Conservation (phyloP, 345 rosid genomes). For the Melaleuca alternifolia region DNA sequence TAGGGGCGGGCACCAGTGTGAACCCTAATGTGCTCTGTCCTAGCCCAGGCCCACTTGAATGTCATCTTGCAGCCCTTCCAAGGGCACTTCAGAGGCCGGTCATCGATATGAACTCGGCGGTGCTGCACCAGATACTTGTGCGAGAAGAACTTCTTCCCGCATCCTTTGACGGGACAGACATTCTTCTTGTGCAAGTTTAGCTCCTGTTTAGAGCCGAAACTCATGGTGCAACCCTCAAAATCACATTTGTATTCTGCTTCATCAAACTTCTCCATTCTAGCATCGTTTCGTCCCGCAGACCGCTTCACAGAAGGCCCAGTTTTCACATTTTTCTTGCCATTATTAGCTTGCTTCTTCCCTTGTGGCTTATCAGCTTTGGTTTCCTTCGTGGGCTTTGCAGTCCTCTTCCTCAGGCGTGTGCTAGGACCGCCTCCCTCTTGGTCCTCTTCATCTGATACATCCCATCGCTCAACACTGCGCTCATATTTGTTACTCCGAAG, state of each 20-base stretch:
- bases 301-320: neutral
- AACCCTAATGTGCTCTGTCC: constrained; percentile 91
- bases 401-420: constrained; percentile 67
- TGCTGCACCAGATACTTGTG: constrained; percentile 97
- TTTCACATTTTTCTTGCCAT: constrained; percentile 32
- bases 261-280: constrained; percentile 21
- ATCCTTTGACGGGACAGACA: constrained; percentile 80
- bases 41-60: constrained; percentile 99
- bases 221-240: constrained; percentile 87
- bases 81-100: constrained; percentile 97
- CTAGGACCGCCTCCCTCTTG: constrained; percentile 57
- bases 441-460: constrained; percentile 18
- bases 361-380: constrained; percentile 21
- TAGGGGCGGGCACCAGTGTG: constrained; percentile 98
- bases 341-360: constrained; percentile 31
- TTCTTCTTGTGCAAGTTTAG: constrained; percentile 69
- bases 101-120: constrained; percentile 73
- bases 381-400: constrained; percentile 27
- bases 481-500: constrained; percentile 16
- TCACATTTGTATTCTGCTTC: constrained; percentile 69
- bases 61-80: constrained; percentile 99
- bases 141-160: constrained; percentile 90
- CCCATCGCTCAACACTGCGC: constrained; percentile 9
- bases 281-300: neutral
- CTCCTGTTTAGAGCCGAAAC: constrained; percentile 60